phyloP scores from a whole-genome alignment of 225 moss, liverwort and hornwort species.

The Marchantia polymorpha region DNA sequence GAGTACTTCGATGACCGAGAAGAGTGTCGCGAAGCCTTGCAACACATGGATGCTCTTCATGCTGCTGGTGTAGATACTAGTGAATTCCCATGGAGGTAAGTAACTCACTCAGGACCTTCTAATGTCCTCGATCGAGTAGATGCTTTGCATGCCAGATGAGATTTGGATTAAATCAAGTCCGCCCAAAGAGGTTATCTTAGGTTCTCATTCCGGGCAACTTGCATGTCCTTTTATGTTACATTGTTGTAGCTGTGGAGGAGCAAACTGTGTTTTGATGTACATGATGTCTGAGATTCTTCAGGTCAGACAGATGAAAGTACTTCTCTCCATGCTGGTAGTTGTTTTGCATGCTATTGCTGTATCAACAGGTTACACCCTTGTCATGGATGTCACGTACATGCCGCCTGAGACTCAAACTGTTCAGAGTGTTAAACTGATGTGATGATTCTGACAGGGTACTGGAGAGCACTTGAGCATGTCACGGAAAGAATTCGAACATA shows the following conservation, averaged over 20 bases:
- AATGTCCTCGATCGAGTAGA: too few relatives aligned
- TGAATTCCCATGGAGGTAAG: slow-evolving; percentile 98
- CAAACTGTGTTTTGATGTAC: background rate
- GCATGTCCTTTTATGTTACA: background rate
- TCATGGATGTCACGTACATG: too few relatives aligned
- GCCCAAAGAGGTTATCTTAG: background rate
- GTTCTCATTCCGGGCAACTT: background rate
- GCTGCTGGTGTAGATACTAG: slow-evolving; percentile 97
- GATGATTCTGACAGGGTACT: slow-evolving; percentile 2
- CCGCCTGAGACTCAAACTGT: background rate
- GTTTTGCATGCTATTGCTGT: background rate
- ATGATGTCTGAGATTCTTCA: background rate
- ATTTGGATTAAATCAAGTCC: background rate
- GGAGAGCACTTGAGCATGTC: slow-evolving; percentile 2
- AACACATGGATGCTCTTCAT: slow-evolving; percentile 91
- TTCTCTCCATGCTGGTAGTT: background rate
- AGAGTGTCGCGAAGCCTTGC: slow-evolving; percentile 95
- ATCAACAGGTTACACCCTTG: too few relatives aligned
- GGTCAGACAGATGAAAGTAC: background rate
- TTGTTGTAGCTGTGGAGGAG: background rate
- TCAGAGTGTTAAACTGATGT: background rate
- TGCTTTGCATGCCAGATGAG: background rate
- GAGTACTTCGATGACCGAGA: slow-evolving; percentile 95
- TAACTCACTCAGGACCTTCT: background rate
- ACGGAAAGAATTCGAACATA: too few relatives aligned